Evolutionary conservation across 1,139 yeast species (phyloP), one percentile per base, ranked within the genome.

Genomic region (Entelexis sorbosivorans): DNA sequence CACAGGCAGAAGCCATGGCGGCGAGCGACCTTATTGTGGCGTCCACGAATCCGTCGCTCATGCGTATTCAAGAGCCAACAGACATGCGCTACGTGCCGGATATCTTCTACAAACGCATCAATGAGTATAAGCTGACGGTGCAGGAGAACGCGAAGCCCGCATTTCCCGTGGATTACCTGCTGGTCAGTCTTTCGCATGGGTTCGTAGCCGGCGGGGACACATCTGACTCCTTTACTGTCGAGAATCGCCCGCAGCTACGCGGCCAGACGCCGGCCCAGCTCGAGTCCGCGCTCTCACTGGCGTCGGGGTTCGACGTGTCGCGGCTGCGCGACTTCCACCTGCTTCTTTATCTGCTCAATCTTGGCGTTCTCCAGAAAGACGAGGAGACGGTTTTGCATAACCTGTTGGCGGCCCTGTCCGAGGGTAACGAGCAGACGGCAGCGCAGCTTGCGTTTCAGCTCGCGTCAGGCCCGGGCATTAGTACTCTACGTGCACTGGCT

Each of bases 101-200:
- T 58, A 84, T 93, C 22, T 84, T 86, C 62, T 93, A 82, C 72
- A 79, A 81, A 67, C 81, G 79, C 64, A 75, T 79, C 59, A 93
- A 93, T 64, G 96, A 93, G 66, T 93, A 91, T 67, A 87, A 88
- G 8, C 71, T 88, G 28, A 81, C 87, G 47, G 94, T 91, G 17
- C 88, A 87, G 63, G 79, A 80, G 42, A 84, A 86, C 62, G 98
- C 97, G 14, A 86, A 85, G 63, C 97, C 98, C 0, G 87, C 95
- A 7, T 88, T 93, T 66, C 99, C 99, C 0, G 93, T 87, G 16
- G 98, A 93, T 59, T 93, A 86, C 65, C 69, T 93, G 56, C 69
- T 93, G 50, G 95, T 91, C 0, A 82, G 96, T 3, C 69, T 91
- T 56, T 83, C 95, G 16, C 97, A 91, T 65, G 95, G 98, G 1